Evolutionary conservation across 345 rosid species (phyloP), one percentile per base, ranked within the genome.

Genomic region (Gossypium australe): DNA sequence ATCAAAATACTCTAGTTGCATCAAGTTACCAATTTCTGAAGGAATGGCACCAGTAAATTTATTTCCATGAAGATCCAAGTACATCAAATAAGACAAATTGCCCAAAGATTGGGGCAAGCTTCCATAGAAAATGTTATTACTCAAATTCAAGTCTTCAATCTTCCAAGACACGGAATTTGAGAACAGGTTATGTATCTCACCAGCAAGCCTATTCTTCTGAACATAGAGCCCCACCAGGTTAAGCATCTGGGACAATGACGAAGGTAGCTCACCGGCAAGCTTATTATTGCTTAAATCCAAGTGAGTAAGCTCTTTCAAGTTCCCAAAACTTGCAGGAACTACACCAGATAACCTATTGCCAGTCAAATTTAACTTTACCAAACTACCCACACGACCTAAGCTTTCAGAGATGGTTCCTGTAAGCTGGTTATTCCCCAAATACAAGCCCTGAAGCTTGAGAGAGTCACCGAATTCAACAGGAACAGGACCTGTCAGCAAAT

Each of bases 341-440:
- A 82, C 65, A 38, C 96, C 96, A 44, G 78, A 48, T 18, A 94
- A 77, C 77, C 82, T 82, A 43, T 92, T 94, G 9, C 78, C 78
- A 0, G 93, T 88, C 81, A 94, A 71, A 72, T 92, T 92, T 70
- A 94, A 83, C 87, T 91, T 91, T 63, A 92, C 97, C 82, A 94
- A 84, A 48, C 87, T 82, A 47, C 80, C 75, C 82, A 94, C 77
- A 44, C 53, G 65, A 6, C 97, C 92, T 59, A 94, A 86, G 67
- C 85, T 83, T 72, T 78, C 85, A 1, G 98, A 97, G 65, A 94
- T 83, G 61, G 76, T 67, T n/a, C 98, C 97, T 13, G 74, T 51
- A 61, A 94, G 91, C 62, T 76, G 87, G 83, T 94, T 92, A 53
- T 84, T 85, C 25, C 87, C 95, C 82, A 93, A 74, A 81, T 86